Base-by-base conservation (phyloP, 106 monocot genomes). In the Acorus calamus region DNA sequence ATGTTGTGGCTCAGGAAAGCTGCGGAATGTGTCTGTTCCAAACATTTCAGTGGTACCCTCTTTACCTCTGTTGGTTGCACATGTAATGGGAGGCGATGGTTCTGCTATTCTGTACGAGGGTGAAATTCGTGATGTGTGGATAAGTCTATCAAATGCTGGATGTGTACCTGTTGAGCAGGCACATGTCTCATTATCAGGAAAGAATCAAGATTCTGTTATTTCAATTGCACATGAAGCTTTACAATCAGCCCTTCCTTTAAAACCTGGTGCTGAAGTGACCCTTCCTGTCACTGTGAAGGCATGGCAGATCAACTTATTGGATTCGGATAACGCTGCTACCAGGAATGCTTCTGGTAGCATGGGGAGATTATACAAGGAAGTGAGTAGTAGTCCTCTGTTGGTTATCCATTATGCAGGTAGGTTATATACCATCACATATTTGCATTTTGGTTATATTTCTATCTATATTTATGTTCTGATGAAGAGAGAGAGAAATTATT, bases 351-450 rank as follows among this genome's bases (percentile, higher is more conserved):
- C 78, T 57, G 66, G 66, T 54, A 80, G 55, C 70, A 50, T 61
- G 43, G 63, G 79, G 10, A 84, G 91, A 44, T 74, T 78, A 47
- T 78, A 86, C 8, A 98, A 78, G 71, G 90, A 98, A 80, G 92
- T 92, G 77, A 86, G 67, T 28, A 28, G 0, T 68, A 79, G 74
- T 55, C 92, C 92, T 12, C 55, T 81, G 55, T 72, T 98, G 63
- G 76, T 81, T 64, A 83, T 98, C 73, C 80, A 92, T 69, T 98
- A 98, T 81, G 84, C 96, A 59, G 96, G 96, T 98, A 78, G 4
- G 28, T 28, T 28, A 28, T 28, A 28, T 28, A 28, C 48, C 8
- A 49, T 52, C 7, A 4, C 43, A 48, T 49, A 42, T 61, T 61
- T 51, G 5, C 14, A 73, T 44, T 47, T 5, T 11, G 7, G 6